Base-by-base conservation (phyloP, 2,329 filamentous ascomycete species). In the Aspergillus ochraceoroseus region DNA sequence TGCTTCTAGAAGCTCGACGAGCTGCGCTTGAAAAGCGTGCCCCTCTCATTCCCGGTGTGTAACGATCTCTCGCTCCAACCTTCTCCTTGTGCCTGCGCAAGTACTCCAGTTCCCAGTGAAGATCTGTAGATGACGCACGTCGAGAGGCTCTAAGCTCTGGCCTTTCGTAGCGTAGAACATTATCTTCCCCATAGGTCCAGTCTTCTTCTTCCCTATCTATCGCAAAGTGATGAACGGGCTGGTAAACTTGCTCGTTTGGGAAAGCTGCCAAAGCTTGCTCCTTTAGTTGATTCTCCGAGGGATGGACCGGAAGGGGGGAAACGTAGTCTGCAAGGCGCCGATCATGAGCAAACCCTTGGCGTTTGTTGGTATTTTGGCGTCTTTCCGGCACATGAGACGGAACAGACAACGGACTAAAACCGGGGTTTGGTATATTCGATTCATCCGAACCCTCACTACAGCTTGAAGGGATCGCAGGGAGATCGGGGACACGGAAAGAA, bases 1-100 rank as follows among this genome's bases (percentile, higher is more conserved):
- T 6, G 25, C 33, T 39, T 25, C 34, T 41, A 9, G 46, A 37
- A 36, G 22, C 5, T 18, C 28, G 26, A 13, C 20, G 35, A 59
- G 47, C 58, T 27, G 56, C 49, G 15, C 59, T 56, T 41, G 61
- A 61, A 38, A 63, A 58, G n/a, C 43, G 53, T 13, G 56, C 59
- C 20, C 54, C 54, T 48, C 61, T 46, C 42, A 58, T 42, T 45
- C 38, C 44, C 50, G 57, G 40, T 60, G 65, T 58, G 41, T 61
- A 53, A 32, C 59, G 53, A 41, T 61, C 51, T 51, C 60, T 54
- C 59, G 64, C 71, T 51, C 80, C 74, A 33, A 81, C 62, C 53
- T 81, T 72, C 52, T 86, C 79, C 36, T 81, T 83, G 63, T 90
- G 83, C 53, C 82, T 76, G 52, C 86, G 83, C 83, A 92, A 85